Evolutionary conservation across 106 monocot species (phyloP), one percentile per base, ranked within the genome.

Genomic region (Allium fistulosum): DNA sequence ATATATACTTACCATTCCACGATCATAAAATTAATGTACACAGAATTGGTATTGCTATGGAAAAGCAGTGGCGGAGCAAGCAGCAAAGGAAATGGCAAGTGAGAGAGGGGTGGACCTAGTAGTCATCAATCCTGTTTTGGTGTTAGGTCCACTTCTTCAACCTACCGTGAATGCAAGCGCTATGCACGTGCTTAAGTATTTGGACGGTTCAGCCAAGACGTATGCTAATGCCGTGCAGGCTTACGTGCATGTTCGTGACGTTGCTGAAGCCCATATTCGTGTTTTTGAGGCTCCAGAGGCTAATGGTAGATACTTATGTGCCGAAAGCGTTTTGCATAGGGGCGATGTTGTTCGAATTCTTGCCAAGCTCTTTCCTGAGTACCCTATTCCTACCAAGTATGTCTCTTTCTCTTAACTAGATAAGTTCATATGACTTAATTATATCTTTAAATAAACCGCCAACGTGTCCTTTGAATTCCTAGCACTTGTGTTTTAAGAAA

Each of bases 201-300:
- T 87, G 5, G 62, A 70, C 16, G 87, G 82, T 8, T 74, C 79
- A 0, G 80, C 74, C 7, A 84, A 84, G 76, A 81, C 84, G 3
- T 88, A 76, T 72, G 74, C 78, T 62, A 84, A 88, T 60, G 78
- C 88, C 15, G 78, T 84, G 3, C 88, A 88, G 51, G 84, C 81
- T 28, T 88, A 88, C 57, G 81, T 88, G 11, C 68, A 88, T 67
- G 88, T 88, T 9, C 69, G 79, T 7, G 88, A 88, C 48, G 88
- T 84, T 6, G 88, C 88, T 5, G 68, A 66, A 12, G 88, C 84
- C 4, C 88, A 88, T 63, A 48, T 88, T 10, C 70, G 66, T 1
- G 81, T 84, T 1, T 84, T 64, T 51, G 88, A 88, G 74, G 22
- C 63, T 10, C 78, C 75, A 0, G 13, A 60, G 8, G 88, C 88